phyloP scores from a whole-genome alignment of 176 grass and related monocot genomes.

The Raddia distichophylla region DNA sequence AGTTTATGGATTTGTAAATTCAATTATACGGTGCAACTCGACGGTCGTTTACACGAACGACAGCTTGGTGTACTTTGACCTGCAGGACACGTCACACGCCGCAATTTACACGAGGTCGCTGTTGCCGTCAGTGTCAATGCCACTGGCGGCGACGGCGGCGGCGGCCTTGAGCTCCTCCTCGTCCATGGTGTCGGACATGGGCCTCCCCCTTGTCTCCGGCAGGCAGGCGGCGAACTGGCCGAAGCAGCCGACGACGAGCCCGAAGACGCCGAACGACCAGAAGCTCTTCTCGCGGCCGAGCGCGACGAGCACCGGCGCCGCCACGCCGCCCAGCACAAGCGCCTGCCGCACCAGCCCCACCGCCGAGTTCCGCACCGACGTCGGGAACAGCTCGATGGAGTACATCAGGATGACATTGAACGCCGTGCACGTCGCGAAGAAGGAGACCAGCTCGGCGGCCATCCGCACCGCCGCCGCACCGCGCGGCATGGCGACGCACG shows the following conservation, averaged over 20 bases:
- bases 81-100: neutral
- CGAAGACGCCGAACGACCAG: slow-evolving; percentile 80
- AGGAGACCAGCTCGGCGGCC: slow-evolving; percentile 65
- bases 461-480: slow-evolving; percentile 44
- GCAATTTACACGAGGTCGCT: slow-evolving; percentile 36
- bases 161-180: slow-evolving; percentile 75
- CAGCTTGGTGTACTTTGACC: neutral
- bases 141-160: neutral
- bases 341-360: slow-evolving; percentile 72
- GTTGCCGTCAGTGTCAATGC: slow-evolving; percentile 7
- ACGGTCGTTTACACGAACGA: neutral
- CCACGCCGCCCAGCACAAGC: slow-evolving; percentile 66
- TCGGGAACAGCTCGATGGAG: slow-evolving; percentile 90
- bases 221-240: slow-evolving; percentile 59
- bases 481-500: slow-evolving; percentile 50
- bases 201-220: slow-evolving; percentile 75
- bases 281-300: slow-evolving; percentile 63
- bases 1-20: neutral
- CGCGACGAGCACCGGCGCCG: slow-evolving; percentile 70
- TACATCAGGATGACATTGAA: slow-evolving; percentile 74
- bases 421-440: slow-evolving; percentile 80
- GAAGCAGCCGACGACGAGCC: slow-evolving; percentile 54
- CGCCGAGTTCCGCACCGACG: slow-evolving; percentile 79
- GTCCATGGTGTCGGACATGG: slow-evolving; percentile 89
- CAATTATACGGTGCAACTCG: slow-evolving; percentile 23